Evolutionary conservation across 164 flowering plant genomes (phyloP).

Genomic region (Taxillus chinensis): DNA sequence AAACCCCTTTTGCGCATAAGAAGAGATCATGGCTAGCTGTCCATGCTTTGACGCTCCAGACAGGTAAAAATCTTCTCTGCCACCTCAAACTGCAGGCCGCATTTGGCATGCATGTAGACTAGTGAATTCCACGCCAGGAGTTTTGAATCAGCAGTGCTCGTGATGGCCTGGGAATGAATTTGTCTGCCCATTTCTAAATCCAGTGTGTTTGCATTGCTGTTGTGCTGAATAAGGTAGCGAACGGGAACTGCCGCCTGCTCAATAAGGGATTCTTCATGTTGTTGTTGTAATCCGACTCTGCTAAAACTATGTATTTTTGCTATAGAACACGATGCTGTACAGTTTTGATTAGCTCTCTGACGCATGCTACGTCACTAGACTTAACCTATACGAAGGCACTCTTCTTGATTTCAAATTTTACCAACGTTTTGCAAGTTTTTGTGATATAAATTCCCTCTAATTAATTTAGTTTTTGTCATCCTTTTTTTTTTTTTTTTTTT

Average conservation of each 20-base stretch:
- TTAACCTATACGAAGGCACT: no score
- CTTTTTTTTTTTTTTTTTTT: no score
- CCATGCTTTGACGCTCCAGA: slow-evolving; percentile 25
- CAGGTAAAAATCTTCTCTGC: slow-evolving; percentile 39
- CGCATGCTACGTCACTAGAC: no score
- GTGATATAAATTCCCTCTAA: no score
- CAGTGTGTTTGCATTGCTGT: slow-evolving; percentile 32
- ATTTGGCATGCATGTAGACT: slow-evolving; percentile 81
- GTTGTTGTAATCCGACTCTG: no score
- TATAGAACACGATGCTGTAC: no score
- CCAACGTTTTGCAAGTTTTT: no score
- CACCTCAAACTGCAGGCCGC: slow-evolving; percentile 44
- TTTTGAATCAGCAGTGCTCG: slow-evolving; percentile 41
- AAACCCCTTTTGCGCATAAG: slow-evolving; percentile 46
- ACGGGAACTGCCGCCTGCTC: slow-evolving; percentile 54
- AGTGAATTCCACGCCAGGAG: slow-evolving; percentile 53
- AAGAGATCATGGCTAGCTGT: slow-evolving; percentile 82
- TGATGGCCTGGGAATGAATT: slow-evolving; percentile 54
- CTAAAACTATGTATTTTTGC: no score
- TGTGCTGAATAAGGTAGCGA: slow-evolving; percentile 51
- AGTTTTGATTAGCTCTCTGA: no score
- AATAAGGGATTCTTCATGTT: slow-evolving; percentile 37
- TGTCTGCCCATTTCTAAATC: slow-evolving; percentile 58
- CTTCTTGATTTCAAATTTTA: no score
- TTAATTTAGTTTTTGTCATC: no score